Evolutionary conservation across 176 grass and related monocot species (phyloP).

Genomic region (Tuctoria greenei): DNA sequence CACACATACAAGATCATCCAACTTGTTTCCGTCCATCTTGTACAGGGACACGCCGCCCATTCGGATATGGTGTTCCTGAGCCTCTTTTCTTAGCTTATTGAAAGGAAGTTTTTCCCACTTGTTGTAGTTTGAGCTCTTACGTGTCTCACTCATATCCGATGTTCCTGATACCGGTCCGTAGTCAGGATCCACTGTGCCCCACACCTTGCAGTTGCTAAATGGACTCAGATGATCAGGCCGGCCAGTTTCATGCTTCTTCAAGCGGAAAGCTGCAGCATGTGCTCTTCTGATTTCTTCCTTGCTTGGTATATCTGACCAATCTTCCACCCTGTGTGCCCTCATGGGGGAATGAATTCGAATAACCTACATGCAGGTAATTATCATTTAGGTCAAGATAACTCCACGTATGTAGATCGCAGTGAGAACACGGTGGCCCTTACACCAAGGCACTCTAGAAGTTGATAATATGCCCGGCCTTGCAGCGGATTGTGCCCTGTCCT

Average conservation of each 20-base stretch:
- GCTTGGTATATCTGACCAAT: constrained; percentile 85
- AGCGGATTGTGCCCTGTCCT: constrained; percentile 94
- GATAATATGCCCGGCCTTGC: constrained; percentile 95
- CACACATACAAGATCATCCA: constrained; percentile 94
- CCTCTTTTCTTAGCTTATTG: constrained; percentile 66
- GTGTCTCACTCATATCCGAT: constrained; percentile 61
- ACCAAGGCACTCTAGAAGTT: constrained; percentile 96
- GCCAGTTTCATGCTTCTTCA: constrained; percentile 53
- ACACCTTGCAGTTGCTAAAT: constrained; percentile 92
- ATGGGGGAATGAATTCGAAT: constrained; percentile 93
- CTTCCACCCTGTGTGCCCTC: constrained; percentile 76
- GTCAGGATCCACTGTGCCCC: constrained; percentile 62
- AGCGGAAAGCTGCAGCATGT: constrained; percentile 63
- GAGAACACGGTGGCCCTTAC: constrained; percentile 39
- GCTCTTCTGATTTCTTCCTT: constrained; percentile 68
- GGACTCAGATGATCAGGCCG: constrained; percentile 46
- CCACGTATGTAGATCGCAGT: neutral
- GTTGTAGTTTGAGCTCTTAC: constrained; percentile 68
- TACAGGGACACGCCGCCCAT: constrained; percentile 73
- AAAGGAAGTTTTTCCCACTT: constrained; percentile 87
- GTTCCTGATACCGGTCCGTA: constrained; percentile 78
- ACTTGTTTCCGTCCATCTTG: constrained; percentile 97
- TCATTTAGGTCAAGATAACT: neutral
- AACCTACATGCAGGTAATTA: constrained; percentile 49
- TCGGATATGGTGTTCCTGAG: constrained; percentile 73